These are phyloP conservation scores for Globisporangium ultimum DNA, from an alignment of 352 stramenopile species.

Conservation along the genomic window DNA sequence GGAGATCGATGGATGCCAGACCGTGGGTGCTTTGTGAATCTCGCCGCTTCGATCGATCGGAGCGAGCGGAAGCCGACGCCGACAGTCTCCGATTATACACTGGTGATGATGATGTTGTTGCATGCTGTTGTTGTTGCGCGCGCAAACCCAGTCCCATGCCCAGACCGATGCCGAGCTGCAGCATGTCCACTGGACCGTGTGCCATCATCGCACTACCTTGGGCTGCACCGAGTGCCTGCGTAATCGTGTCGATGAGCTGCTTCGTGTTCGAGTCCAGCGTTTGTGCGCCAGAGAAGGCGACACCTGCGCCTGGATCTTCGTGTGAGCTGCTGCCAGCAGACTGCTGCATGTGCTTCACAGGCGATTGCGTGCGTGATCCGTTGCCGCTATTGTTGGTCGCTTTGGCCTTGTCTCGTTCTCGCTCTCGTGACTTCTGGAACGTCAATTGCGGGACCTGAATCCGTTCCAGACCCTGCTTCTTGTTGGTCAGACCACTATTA, in stretches of 20 bases:
- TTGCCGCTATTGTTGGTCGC: background rate
- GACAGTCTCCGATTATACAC: slow-evolving; percentile 2
- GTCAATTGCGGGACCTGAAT: slow-evolving; percentile 56
- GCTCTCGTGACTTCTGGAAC: slow-evolving; percentile 24
- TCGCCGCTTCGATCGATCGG: slow-evolving; percentile 5
- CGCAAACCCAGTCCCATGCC: slow-evolving; percentile 88
- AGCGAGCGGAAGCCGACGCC: slow-evolving; percentile 6
- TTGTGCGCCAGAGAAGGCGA: background rate
- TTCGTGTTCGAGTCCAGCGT: slow-evolving; percentile 49
- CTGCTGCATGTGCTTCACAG: slow-evolving; percentile 11
- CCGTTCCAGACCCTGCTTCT: slow-evolving; percentile 27
- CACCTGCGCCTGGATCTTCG: slow-evolving; percentile 3
- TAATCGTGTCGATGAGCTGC: slow-evolving; percentile 74
- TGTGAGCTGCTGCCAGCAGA: slow-evolving; percentile 1
- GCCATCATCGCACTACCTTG: slow-evolving; percentile 28
- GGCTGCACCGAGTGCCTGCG: slow-evolving; percentile 45
- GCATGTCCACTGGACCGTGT: slow-evolving; percentile 45
- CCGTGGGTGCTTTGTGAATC: background rate
- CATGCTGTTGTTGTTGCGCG: slow-evolving; percentile 46
- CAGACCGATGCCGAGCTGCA: slow-evolving; percentile 82
- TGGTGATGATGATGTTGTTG: background rate
- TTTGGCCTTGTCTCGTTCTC: background rate
- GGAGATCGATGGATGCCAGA: slow-evolving; percentile 2
- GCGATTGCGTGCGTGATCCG: slow-evolving; percentile 3
- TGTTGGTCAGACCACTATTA: background rate